Conservation (phyloP, 352 stramenopile genomes). For the Phytopythium chamaehyphon region DNA sequence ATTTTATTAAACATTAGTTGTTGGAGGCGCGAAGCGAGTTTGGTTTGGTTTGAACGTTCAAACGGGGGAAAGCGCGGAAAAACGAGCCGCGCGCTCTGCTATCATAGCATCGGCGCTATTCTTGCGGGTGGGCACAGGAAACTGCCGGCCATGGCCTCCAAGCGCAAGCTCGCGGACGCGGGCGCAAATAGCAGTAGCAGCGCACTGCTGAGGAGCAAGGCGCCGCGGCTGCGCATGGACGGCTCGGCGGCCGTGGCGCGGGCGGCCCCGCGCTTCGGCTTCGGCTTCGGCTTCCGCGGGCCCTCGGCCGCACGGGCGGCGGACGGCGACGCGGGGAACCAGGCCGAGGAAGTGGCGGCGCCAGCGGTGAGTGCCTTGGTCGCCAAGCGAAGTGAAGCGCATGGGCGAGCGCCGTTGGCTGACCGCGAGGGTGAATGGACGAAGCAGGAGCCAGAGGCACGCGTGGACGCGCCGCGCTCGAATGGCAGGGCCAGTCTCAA, state of each 20-base stretch:
- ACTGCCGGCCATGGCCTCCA: too few species aligned
- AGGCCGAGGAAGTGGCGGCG: conserved; percentile 8
- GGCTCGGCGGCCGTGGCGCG: conserved; percentile 10
- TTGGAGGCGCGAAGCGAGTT: too few species aligned
- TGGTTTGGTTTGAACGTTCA: conserved; percentile 24
- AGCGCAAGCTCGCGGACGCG: too few species aligned
- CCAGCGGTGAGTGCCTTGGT: background rate
- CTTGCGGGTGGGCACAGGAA: too few species aligned
- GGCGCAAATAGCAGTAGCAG: too few species aligned
- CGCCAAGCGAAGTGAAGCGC: conserved; percentile 1
- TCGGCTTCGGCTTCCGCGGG: conserved; percentile 40
- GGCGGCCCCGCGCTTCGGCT: background rate
- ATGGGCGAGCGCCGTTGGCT: background rate
- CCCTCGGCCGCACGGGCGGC: conserved; percentile 17
- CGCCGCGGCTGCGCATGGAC: conserved; percentile 5
- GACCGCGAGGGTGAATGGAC: background rate
- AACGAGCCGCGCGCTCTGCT: background rate
- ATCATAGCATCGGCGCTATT: background rate
- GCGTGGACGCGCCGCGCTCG: background rate
- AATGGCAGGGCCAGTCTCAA: background rate
- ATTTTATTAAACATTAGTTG: too few species aligned
- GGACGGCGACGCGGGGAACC: conserved; percentile 1
- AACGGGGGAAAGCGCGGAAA: conserved; percentile 6
- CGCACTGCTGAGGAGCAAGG: conserved; percentile 13
- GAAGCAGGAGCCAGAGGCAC: conserved; percentile 5